Percentiles rank a stretch among this genome's conserved stretches.
These are phyloP conservation scores for Hyphopichia fennica DNA, from an alignment of 1,139 yeast genomes.

Conservation along the genomic window DNA sequence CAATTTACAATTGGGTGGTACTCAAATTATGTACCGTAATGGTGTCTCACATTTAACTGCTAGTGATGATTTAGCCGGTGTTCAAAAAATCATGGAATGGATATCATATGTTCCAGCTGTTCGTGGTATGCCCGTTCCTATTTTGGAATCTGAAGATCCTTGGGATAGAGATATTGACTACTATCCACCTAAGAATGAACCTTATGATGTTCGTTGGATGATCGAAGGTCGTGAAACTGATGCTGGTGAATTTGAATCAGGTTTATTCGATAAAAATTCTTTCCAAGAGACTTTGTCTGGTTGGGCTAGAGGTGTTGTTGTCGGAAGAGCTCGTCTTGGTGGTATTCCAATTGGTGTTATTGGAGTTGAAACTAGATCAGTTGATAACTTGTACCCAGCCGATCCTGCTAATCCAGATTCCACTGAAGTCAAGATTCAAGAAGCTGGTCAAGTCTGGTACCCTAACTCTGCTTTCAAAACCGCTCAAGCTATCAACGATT, in stretches of 20 bases:
- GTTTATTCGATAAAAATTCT: slow-evolving; percentile 87
- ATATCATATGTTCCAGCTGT: slow-evolving; percentile 92
- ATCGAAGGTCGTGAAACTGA: slow-evolving; percentile 76
- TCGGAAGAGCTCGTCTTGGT: slow-evolving; percentile 97
- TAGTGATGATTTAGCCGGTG: slow-evolving; percentile 93
- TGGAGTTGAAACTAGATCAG: slow-evolving; percentile 88
- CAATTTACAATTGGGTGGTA: slow-evolving; percentile 96
- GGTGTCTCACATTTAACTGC: slow-evolving; percentile 99
- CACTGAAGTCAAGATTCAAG: slow-evolving; percentile 82
- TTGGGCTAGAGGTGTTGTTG: slow-evolving; percentile 98
- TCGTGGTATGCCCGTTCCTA: slow-evolving; percentile 89
- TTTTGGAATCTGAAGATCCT: slow-evolving; percentile 72
- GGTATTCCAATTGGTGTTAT: slow-evolving; percentile 98
- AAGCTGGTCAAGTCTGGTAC: slow-evolving; percentile 99
- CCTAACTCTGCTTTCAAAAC: slow-evolving; percentile 99
- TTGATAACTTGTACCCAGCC: slow-evolving; percentile 91
- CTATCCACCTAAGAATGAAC: slow-evolving; percentile 68
- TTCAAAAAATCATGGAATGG: slow-evolving; percentile 93
- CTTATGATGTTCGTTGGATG: slow-evolving; percentile 94
- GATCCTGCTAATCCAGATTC: slow-evolving; percentile 98
- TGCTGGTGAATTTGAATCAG: slow-evolving; percentile 72
- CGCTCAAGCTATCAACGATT: slow-evolving; percentile 96
- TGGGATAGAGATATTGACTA: slow-evolving; percentile 95
- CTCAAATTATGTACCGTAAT: slow-evolving; percentile 96
- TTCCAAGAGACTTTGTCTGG: slow-evolving; percentile 98